A percentile compares a stretch with the other conserved stretches of the same genome.
phyloP scores from a whole-genome alignment of 1,284 basidiomycete genomes.

The Mycosarcoma mackinlayi region DNA sequence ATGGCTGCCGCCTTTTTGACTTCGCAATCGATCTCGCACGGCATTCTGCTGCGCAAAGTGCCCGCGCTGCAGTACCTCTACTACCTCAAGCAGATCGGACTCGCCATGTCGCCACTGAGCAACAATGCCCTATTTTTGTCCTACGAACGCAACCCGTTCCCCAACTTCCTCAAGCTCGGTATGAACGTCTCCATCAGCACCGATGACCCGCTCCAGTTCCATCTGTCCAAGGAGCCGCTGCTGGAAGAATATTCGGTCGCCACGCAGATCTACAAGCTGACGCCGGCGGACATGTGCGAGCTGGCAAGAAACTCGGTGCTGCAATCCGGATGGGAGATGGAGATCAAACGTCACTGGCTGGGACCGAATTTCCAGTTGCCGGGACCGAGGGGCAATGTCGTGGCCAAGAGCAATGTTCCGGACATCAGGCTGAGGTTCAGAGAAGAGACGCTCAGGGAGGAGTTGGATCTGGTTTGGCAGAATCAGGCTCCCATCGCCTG shows the following conservation, averaged over 20 bases:
- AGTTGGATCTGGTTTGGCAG: slow-evolving; percentile 69
- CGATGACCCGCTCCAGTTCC: slow-evolving; percentile 79
- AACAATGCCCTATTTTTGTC: slow-evolving; percentile 98
- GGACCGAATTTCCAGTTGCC: slow-evolving; percentile 81
- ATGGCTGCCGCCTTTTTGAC: slow-evolving; percentile 94
- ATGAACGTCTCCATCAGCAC: slow-evolving; percentile 97
- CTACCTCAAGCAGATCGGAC: slow-evolving; percentile 73
- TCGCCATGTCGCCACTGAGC: slow-evolving; percentile 97
- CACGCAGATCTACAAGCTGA: slow-evolving; percentile 72
- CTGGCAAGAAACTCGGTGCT: slow-evolving; percentile 94
- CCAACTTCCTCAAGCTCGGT: slow-evolving; percentile 95
- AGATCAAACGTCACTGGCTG: slow-evolving; percentile 90
- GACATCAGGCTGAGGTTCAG: slow-evolving; percentile 87
- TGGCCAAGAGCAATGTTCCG: slow-evolving; percentile 84
- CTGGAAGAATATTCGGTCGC: slow-evolving; percentile 98
- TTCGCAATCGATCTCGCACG: slow-evolving; percentile 97
- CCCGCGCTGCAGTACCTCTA: slow-evolving; percentile 81
- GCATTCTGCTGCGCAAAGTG: slow-evolving; percentile 95
- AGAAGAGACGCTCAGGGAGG: slow-evolving; percentile 87
- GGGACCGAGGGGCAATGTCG: slow-evolving; percentile 64
- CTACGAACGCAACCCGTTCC: slow-evolving; percentile 96
- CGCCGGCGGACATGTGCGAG: slow-evolving; percentile 76
- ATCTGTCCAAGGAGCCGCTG: slow-evolving; percentile 77
- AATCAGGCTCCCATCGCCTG: slow-evolving; percentile 20
- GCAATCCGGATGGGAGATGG: slow-evolving; percentile 99